Evolutionary conservation across 108 stramenopile species (phyloP).

Genomic region (Chaetoceros muelleri): DNA sequence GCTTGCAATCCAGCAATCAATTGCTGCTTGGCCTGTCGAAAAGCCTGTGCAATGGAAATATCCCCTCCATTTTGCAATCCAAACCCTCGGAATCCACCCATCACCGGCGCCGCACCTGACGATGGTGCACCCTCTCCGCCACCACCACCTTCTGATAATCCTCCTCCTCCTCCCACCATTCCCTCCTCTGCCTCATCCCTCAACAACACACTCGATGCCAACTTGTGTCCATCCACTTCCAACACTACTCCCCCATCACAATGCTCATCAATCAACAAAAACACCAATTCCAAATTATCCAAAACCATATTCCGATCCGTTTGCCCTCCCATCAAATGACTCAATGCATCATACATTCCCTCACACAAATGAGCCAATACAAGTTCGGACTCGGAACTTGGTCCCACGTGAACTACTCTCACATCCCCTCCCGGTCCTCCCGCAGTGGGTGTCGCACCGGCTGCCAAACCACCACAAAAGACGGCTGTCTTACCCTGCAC

Average conservation of each 20-base stretch:
- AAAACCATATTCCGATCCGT: conserved; percentile 79
- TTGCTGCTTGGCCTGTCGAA: conserved; percentile 71
- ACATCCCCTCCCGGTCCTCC: conserved; percentile 41
- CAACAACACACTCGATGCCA: conserved; percentile 60
- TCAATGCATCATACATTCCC: conserved; percentile 78
- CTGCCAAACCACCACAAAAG: conserved; percentile 50
- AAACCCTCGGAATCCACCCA: conserved; percentile 28
- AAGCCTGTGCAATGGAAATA: conserved; percentile 77
- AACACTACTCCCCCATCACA: conserved; percentile 81
- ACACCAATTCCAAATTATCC: conserved; percentile 80
- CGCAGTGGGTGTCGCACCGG: conserved; percentile 3
- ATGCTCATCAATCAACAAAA: conserved; percentile 81
- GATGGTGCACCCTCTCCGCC: conserved; percentile 8
- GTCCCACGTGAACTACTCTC: conserved; percentile 72
- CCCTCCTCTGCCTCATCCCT: conserved; percentile 39
- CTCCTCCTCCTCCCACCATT: conserved; percentile 7
- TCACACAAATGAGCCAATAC: conserved; percentile 71
- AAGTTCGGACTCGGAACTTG: conserved; percentile 61
- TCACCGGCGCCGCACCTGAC: conserved; percentile 8
- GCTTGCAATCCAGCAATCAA: conserved; percentile 39
- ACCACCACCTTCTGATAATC: conserved; percentile 7
- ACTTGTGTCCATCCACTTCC: conserved; percentile 68
- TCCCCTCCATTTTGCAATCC: conserved; percentile 43
- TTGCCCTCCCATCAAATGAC: conserved; percentile 69
- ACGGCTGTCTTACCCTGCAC: conserved; percentile 66